These are phyloP conservation scores for Plectranthus barbatus DNA, from an alignment of 257 asterid genomes.

Conservation along the genomic window DNA sequence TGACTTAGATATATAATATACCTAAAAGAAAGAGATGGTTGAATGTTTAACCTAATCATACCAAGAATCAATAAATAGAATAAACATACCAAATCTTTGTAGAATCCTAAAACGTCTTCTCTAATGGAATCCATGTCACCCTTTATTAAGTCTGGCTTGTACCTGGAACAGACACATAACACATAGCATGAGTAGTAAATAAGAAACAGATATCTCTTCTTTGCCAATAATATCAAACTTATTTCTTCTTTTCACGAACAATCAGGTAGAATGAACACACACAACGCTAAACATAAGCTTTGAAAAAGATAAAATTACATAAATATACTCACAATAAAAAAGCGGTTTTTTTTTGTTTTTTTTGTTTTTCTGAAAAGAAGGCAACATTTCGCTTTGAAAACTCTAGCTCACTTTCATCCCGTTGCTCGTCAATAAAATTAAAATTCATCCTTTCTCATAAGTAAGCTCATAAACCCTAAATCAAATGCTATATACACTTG, in stretches of 20 bases:
- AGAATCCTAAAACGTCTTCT: slow-evolving; percentile 63
- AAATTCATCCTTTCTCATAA: not conserved
- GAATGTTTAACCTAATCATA: not conserved
- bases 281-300: too few species aligned
- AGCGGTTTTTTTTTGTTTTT: too few species aligned
- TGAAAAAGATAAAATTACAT: too few species aligned
- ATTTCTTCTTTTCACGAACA: not conserved
- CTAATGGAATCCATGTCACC: slow-evolving; percentile 95
- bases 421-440: too few species aligned
- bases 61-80: not conserved
- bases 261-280: too few species aligned
- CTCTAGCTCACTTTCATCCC: too few species aligned
- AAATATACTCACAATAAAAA: not conserved
- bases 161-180: slow-evolving; percentile 39
- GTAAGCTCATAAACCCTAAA: not conserved
- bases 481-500: not conserved
- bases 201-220: not conserved
- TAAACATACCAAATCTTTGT: slow-evolving; percentile 42
- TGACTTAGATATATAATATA: not conserved
- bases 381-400: too few species aligned
- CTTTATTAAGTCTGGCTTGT: slow-evolving; percentile 72
- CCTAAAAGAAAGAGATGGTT: not conserved
- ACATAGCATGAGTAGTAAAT: not conserved
- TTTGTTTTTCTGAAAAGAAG: too few species aligned
- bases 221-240: not conserved